Evolutionary conservation across 2,329 filamentous ascomycete genomes (phyloP).

Genomic region (Fusarium continuum): DNA sequence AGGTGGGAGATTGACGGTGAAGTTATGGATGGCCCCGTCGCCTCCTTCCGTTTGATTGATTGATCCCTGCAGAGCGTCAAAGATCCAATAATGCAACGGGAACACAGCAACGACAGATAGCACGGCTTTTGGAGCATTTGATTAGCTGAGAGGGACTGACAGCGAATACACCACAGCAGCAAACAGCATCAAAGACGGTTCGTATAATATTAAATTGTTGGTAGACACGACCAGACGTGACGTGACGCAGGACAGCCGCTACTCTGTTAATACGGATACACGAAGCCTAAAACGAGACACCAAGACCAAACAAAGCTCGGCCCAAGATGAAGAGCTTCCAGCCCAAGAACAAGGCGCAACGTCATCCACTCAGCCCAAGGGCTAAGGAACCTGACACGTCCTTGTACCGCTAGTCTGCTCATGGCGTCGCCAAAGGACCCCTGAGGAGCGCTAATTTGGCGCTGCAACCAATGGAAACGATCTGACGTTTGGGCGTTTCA

Average conservation of each 20-base stretch:
- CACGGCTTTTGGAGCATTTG: not conserved
- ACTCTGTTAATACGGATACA: constrained; percentile 4
- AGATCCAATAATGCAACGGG: constrained; percentile 26
- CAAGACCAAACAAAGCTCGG: constrained; percentile 7
- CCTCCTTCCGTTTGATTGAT: constrained; percentile 20
- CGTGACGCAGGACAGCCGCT: constrained; percentile 1
- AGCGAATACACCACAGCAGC: not conserved
- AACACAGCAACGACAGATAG: constrained; percentile 4
- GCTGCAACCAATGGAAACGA: constrained; percentile 10
- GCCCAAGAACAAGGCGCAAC: constrained; percentile 30
- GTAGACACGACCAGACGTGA: not conserved
- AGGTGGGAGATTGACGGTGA: constrained; percentile 39
- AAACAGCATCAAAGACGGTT: not conserved
- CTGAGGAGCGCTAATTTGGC: constrained; percentile 29
- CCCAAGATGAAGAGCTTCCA: constrained; percentile 18
- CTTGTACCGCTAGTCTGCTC: constrained; percentile 13
- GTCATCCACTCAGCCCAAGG: constrained; percentile 23
- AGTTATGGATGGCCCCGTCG: constrained; percentile 21
- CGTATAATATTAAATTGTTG: not conserved
- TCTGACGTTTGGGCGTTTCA: constrained; percentile 7
- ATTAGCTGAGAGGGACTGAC: constrained; percentile 8
- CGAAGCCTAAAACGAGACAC: constrained; percentile 17
- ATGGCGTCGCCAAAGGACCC: constrained; percentile 19
- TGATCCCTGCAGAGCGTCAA: constrained; percentile 27
- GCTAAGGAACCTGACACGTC: constrained; percentile 29